Conservation (phyloP, 140 eudicot genomes). For the Oenanthe javanica region DNA sequence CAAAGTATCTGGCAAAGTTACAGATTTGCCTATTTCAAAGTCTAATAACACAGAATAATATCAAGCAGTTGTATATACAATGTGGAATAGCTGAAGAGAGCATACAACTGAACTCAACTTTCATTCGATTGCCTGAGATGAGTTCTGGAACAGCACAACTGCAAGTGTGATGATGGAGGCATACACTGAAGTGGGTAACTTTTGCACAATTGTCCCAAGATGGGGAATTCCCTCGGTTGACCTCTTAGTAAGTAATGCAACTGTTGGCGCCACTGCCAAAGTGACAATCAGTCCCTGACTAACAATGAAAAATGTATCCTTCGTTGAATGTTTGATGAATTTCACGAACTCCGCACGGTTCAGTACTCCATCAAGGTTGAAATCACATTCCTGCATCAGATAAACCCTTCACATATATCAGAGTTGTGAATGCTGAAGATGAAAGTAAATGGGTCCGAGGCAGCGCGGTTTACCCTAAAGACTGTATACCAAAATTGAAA, state of each 20-base stretch:
- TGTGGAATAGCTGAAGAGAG: constrained; percentile 16
- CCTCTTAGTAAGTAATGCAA: constrained; percentile 82
- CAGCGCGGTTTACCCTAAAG: neutral
- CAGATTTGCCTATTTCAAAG: neutral
- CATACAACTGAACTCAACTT: neutral
- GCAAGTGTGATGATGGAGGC: constrained; percentile 80
- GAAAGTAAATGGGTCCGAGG: neutral
- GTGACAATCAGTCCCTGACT: constrained; percentile 85
- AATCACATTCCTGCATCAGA: constrained; percentile 56
- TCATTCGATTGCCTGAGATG: constrained; percentile 18
- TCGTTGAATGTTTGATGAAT: constrained; percentile 51
- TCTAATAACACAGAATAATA: constrained; percentile 10
- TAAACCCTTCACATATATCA: constrained; percentile 7
- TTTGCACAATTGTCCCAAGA: constrained; percentile 73
- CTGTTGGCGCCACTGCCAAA: constrained; percentile 72
- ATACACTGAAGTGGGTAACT: constrained; percentile 70
- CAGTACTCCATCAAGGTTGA: constrained; percentile 73
- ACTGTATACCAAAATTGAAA: neutral
- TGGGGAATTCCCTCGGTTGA: constrained; percentile 80
- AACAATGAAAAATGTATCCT: constrained; percentile 53
- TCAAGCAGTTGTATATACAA: constrained; percentile 16
- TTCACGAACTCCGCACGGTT: constrained; percentile 69
- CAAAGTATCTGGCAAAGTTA: neutral
- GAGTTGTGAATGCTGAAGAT: neutral
- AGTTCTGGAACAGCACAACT: constrained; percentile 57